phyloP scores from a whole-genome alignment of 2,329 filamentous ascomycete species.

The Aspergillus fischeri region DNA sequence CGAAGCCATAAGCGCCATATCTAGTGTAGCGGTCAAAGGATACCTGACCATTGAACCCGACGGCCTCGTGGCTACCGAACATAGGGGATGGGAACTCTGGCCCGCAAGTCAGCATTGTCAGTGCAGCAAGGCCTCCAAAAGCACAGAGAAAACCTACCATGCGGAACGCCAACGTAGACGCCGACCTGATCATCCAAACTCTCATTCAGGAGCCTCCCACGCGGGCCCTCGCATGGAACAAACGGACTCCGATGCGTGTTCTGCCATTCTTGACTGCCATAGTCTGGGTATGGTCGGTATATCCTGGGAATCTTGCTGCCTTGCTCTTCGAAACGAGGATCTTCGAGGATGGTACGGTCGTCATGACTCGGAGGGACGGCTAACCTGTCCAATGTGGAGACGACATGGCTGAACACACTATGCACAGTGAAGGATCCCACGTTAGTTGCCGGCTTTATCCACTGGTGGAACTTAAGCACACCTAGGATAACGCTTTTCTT shows the following conservation, averaged over 20 bases:
- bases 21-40: constrained; percentile 66
- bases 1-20: constrained; percentile 52
- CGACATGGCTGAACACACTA: background rate
- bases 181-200: constrained; percentile 59
- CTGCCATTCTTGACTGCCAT: constrained; percentile 60
- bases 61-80: constrained; percentile 58
- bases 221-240: constrained; percentile 61
- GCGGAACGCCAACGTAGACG: constrained; percentile 47
- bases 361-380: background rate
- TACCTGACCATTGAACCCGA: constrained; percentile 58
- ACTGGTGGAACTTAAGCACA: background rate
- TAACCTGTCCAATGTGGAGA: background rate
- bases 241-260: constrained; percentile 54
- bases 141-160: background rate
- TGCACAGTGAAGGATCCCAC: background rate
- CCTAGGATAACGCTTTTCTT: background rate
- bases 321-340: background rate
- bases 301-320: constrained; percentile 41
- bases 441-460: background rate
- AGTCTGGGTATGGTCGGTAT: constrained; percentile 68
- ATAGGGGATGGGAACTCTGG: constrained; percentile 52
- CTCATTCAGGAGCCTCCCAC: constrained; percentile 49
- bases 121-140: constrained; percentile 19
- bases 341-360: background rate
- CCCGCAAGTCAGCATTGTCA: constrained; percentile 43